Base-by-base conservation (phyloP, 2,329 filamentous ascomycete genomes). In the Cladosporium sp. region DNA sequence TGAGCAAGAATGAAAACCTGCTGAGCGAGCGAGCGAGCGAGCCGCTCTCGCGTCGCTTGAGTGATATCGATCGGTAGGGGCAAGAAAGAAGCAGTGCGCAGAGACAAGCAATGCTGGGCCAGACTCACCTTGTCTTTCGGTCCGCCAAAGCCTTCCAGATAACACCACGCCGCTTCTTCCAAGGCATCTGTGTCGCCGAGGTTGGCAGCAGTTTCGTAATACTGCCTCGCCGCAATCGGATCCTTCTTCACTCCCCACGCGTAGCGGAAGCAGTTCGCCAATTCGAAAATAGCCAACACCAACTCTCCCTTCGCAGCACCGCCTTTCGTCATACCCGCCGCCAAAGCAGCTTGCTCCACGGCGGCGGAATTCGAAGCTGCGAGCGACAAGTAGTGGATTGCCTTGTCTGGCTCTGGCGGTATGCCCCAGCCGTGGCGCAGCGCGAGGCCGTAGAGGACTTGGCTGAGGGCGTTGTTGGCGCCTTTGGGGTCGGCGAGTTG, bases 131-230 rank as follows among this genome's bases (percentile, higher is more conserved):
- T 98, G 83, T 99, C 93, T 79, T 98, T 99, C 79, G 93, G 95
- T 75, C 93, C 94, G 36, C 95, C 95, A 79, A 96, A 97, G n/a
- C 95, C 95, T 76, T 97, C 91, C 30, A 96, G 79, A 83, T 95
- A 98, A 82, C 95, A 99, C 92, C 93, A 96, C 39, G 89, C 95
- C 63, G 90, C 90, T 79, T 98, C 94, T 76, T 97, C 97, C 93
- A 98, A 97, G 65, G 93, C 95, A 81, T 99, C 95, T 53, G 91
- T 92, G 78, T 99, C 95, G 67, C 95, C 95, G 70, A 99, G 81
- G 77, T 99, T 98, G 67, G 95, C 95, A 30, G 95, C 95, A 11
- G 94, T 97, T 80, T 98, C 94, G 79, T 98, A 99, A 79, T 98
- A 99, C 85, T 96, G 84, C 72, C 84, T 83, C 58, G 95, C 95